These are phyloP conservation scores for Ulmus americana DNA, from an alignment of 331 rosid genomes.

Conservation along the genomic window DNA sequence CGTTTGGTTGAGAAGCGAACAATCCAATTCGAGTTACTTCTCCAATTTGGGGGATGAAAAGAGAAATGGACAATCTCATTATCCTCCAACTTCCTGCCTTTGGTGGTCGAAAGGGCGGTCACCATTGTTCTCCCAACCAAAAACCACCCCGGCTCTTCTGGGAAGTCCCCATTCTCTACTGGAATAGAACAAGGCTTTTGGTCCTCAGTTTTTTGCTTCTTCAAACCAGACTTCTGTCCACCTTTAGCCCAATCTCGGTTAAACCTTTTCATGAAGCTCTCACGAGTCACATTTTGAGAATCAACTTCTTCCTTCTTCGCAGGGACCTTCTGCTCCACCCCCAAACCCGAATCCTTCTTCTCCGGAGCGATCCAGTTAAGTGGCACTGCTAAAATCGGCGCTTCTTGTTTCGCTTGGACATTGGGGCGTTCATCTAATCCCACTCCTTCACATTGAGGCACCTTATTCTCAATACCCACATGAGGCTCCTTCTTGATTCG, in stretches of 20 bases:
- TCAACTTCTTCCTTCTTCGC: slow-evolving; percentile 4
- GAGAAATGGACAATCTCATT: slow-evolving; percentile 66
- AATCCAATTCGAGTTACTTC: slow-evolving; percentile 41
- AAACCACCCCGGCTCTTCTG: slow-evolving; percentile 53
- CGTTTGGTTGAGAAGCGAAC: slow-evolving; percentile 77
- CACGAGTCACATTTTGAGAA: not conserved
- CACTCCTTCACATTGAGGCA: not conserved
- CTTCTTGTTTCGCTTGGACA: not conserved
- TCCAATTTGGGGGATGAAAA: slow-evolving; percentile 29
- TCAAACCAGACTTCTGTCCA: not conserved
- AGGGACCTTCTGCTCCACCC: slow-evolving; percentile 7
- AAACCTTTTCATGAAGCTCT: slow-evolving; percentile 11
- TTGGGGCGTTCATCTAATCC: not conserved
- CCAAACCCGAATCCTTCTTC: slow-evolving; percentile 17
- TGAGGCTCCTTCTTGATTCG: slow-evolving; percentile 16
- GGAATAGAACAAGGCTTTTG: slow-evolving; percentile 16
- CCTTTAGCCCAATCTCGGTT: not conserved
- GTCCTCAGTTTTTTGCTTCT: slow-evolving; percentile 24
- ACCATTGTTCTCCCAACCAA: slow-evolving; percentile 59
- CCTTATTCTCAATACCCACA: not conserved
- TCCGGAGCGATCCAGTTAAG: slow-evolving; percentile 2
- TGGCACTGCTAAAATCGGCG: not conserved
- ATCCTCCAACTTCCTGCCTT: slow-evolving; percentile 58
- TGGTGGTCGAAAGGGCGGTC: slow-evolving; percentile 53
- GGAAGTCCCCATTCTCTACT: slow-evolving; percentile 67